Conservation (phyloP, 345 rosid species). For the Salix udensis region DNA sequence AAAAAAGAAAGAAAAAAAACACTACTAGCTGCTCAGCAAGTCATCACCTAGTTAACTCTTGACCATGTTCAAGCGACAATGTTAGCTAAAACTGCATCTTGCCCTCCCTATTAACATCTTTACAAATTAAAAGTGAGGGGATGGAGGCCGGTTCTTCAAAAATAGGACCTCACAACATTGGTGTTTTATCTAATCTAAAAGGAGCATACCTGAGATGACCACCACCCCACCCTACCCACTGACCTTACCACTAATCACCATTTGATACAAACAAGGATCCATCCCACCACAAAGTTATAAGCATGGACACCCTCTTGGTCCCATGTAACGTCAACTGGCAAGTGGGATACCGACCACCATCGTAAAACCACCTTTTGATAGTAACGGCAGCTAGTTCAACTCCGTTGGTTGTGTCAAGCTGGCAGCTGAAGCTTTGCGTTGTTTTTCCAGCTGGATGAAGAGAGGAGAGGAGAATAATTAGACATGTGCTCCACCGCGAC, state of each 20-base stretch:
- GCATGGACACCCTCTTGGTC: neutral
- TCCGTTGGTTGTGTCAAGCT: slow-evolving; percentile 43
- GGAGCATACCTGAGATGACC: neutral
- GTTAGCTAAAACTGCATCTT: slow-evolving; percentile 17
- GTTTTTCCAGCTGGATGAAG: slow-evolving; percentile 77
- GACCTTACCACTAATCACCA: neutral
- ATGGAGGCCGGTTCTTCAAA: slow-evolving; percentile 11
- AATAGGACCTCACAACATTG: slow-evolving; percentile 10
- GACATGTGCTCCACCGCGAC: neutral
- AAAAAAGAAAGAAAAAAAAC: neutral
- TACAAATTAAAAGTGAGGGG: slow-evolving; percentile 15
- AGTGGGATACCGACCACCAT: neutral
- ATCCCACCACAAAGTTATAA: neutral
- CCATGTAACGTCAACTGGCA: neutral
- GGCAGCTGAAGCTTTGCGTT: slow-evolving; percentile 89
- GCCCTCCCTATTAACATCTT: slow-evolving; percentile 9
- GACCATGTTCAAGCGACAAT: neutral
- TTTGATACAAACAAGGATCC: neutral
- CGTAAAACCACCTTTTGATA: neutral
- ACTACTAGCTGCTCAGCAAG: neutral
- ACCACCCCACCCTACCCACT: neutral
- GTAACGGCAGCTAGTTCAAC: neutral
- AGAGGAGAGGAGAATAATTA: neutral
- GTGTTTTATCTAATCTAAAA: neutral
- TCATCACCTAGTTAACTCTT: slow-evolving; percentile 1